Evolutionary conservation across 2,329 filamentous ascomycete species (phyloP).

Genomic region (Aquanectria penicillioides): DNA sequence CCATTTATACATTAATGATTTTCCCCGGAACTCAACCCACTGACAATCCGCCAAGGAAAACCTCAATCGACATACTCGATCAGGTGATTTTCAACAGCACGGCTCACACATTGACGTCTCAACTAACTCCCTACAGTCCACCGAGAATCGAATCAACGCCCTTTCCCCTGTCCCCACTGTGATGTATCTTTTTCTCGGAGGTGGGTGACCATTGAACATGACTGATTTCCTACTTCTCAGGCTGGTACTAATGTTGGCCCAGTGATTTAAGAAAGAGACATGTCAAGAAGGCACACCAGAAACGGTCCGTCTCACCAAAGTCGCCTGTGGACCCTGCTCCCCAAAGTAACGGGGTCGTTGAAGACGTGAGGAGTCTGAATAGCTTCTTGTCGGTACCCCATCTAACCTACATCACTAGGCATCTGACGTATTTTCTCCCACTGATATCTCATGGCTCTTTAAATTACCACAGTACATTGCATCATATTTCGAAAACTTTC

Average conservation of each 20-base stretch:
- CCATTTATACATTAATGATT: not conserved
- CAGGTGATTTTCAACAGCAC: not conserved
- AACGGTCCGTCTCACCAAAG: conserved; percentile 3
- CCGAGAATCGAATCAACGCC: conserved; percentile 21
- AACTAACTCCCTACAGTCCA: conserved; percentile 11
- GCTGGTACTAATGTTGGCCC: not conserved
- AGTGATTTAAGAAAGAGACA: conserved; percentile 24
- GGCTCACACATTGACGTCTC: no score
- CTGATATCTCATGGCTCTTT: conserved; percentile 22
- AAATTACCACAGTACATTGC: conserved; percentile 20
- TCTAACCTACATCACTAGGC: not conserved
- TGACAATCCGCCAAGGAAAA: conserved; percentile 12
- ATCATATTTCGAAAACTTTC: conserved; percentile 21
- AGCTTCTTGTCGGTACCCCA: no score
- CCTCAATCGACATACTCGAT: conserved; percentile 23
- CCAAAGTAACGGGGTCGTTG: not conserved
- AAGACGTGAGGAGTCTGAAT: conserved; percentile 5
- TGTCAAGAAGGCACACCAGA: conserved; percentile 18
- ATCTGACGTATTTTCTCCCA: conserved; percentile 4
- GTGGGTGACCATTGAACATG: not conserved
- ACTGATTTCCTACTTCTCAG: not conserved
- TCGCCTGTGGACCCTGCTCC: not conserved
- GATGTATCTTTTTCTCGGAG: conserved; percentile 25
- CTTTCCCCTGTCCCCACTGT: conserved; percentile 23
- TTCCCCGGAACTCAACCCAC: no score